Conservation (phyloP, 306 rosid genomes). For the Prunus mira region DNA sequence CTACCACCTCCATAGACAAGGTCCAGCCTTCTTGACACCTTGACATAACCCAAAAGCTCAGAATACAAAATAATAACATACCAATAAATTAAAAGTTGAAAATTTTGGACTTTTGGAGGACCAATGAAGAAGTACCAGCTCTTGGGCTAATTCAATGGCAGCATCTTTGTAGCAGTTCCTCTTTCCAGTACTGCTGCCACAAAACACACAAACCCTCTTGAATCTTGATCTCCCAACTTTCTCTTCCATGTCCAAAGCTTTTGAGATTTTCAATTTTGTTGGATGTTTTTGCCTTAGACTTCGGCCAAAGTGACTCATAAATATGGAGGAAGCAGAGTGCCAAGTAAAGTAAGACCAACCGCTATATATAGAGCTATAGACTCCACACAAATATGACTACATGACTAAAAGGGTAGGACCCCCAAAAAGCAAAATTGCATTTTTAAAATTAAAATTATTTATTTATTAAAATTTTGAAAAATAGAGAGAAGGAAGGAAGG, state of each 20-base stretch:
- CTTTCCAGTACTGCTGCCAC: slow-evolving; percentile 60
- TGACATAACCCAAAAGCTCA: background rate
- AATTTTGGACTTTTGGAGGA: background rate
- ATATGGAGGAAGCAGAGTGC: background rate
- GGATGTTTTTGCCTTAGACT: background rate
- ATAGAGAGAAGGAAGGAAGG: background rate
- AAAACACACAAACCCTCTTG: slow-evolving; percentile 51
- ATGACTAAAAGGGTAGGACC: background rate
- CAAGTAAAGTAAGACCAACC: background rate
- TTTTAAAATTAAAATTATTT: background rate
- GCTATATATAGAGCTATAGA: slow-evolving; percentile 17
- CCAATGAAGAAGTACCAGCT: slow-evolving; percentile 35
- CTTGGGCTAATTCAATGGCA: slow-evolving; percentile 51
- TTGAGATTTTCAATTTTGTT: background rate
- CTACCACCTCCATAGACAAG: slow-evolving; percentile 73
- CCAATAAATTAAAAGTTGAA: background rate
- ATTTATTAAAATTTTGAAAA: background rate
- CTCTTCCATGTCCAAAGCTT: slow-evolving; percentile 35
- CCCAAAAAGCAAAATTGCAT: background rate
- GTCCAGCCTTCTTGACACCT: slow-evolving; percentile 49
- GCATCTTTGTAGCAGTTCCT: slow-evolving; percentile 47
- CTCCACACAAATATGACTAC: background rate
- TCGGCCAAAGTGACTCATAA: background rate
- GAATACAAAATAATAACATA: background rate
- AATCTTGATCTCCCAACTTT: slow-evolving; percentile 36